Percentiles rank a stretch among this genome's conserved stretches.
These are phyloP conservation scores for Apiospora saccharicola DNA, from an alignment of 2,329 filamentous ascomycete species.

Conservation along the genomic window DNA sequence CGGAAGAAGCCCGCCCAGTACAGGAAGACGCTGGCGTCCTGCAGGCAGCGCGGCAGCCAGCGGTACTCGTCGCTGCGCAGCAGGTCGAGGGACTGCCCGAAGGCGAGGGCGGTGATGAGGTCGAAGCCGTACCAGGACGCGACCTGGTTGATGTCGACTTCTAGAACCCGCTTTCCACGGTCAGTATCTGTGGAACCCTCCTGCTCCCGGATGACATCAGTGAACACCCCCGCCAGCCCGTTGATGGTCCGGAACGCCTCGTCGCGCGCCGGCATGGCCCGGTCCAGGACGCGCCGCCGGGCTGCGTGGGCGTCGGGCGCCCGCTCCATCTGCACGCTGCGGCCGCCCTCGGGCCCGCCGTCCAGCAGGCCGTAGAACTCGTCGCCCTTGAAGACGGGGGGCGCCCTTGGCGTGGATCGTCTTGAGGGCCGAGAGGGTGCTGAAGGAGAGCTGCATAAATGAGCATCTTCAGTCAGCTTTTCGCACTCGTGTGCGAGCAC, in stretches of 20 bases:
- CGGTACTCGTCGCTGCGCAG: conserved; percentile 15
- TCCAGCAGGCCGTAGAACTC: conserved; percentile 26
- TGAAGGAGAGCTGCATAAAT: conserved; percentile 25
- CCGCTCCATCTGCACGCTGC: conserved; percentile 23
- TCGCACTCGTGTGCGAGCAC: too few species aligned
- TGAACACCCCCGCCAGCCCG: background rate
- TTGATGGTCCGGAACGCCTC: conserved; percentile 19
- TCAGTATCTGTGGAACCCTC: background rate
- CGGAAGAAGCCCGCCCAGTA: conserved; percentile 23
- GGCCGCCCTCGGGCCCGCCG: conserved; percentile 24
- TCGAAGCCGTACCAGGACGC: conserved; percentile 25
- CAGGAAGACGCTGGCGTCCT: conserved; percentile 24
- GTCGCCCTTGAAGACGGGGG: conserved; percentile 25
- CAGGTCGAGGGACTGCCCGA: conserved; percentile 18
- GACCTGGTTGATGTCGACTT: conserved; percentile 18
- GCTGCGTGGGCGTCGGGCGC: conserved; percentile 22
- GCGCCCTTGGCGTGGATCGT: conserved; percentile 24
- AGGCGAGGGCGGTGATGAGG: conserved; percentile 22
- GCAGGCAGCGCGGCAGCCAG: conserved; percentile 23
- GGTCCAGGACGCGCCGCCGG: conserved; percentile 22
- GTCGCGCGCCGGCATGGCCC: conserved; percentile 23
- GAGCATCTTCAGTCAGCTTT: too few species aligned
- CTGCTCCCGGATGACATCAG: background rate
- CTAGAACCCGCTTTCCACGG: too few species aligned
- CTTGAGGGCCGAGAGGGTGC: conserved; percentile 24